A percentile compares a stretch with the other conserved stretches of the same genome.
Evolutionary conservation across 2,329 filamentous ascomycete genomes (phyloP).

Genomic region (Cladosporium colombiae): DNA sequence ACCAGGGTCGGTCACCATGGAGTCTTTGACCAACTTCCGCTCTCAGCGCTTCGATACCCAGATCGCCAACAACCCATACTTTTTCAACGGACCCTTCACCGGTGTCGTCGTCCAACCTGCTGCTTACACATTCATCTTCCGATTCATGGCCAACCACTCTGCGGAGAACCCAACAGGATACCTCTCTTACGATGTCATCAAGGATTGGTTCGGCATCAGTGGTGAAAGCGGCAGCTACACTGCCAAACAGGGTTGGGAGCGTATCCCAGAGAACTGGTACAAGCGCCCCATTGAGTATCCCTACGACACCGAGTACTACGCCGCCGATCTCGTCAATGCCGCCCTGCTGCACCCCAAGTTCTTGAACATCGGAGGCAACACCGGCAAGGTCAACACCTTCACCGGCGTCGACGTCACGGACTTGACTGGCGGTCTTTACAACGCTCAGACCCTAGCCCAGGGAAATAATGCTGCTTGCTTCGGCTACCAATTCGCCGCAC

Average conservation of each 20-base stretch:
- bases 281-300: conserved; percentile 37
- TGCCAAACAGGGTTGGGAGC: conserved; percentile 29
- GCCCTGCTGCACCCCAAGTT: conserved; percentile 36
- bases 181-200: conserved; percentile 28
- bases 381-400: conserved; percentile 36
- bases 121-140: conserved; percentile 34
- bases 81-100: conserved; percentile 35
- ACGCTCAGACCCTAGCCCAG: conserved; percentile 32
- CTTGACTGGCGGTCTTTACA: conserved; percentile 46
- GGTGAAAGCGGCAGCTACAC: conserved; percentile 30
- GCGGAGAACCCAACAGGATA: conserved; percentile 28
- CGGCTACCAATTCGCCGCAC: conserved; percentile 38
- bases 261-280: conserved; percentile 37
- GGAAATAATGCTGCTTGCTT: conserved; percentile 43
- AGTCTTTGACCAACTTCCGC: conserved; percentile 12
- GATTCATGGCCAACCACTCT: conserved; percentile 34
- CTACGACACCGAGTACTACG: conserved; percentile 23
- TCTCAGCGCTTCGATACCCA: conserved; percentile 19
- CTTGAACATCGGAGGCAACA: conserved; percentile 33
- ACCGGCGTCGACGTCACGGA: conserved; percentile 38
- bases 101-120: conserved; percentile 29
- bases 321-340: conserved; percentile 26
- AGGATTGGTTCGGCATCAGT: conserved; percentile 30
- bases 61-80: conserved; percentile 37
- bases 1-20: conserved; percentile 25